Evolutionary conservation across 345 rosid species (phyloP), one percentile per base, ranked within the genome.

Genomic region (Eucalyptus marginata): DNA sequence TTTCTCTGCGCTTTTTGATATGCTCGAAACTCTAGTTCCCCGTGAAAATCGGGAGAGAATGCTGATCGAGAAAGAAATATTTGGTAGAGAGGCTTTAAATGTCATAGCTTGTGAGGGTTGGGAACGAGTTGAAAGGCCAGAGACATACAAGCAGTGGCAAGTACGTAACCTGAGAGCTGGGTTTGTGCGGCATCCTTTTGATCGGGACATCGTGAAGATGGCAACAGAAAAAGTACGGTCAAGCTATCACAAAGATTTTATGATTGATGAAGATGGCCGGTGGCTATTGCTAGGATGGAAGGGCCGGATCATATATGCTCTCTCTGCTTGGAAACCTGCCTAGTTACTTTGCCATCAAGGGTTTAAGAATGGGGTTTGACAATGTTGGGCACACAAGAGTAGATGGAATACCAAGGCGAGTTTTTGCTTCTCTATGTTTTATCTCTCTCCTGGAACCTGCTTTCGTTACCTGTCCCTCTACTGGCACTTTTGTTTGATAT

Each of bases 281-380:
- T 98, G 99, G 99, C 86, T 98, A 88, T 87, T 98, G 92, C 98
- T 94, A 88, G 99, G 99, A 86, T 98, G 99, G 99, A 98, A 98
- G 50, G 99, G 99, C 62, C 90, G 99, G 88, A 94, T 95, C 46
- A 90, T 95, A 27, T 92, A 89, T 90, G 98, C 98, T 86, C 93
- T 96, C 87, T 95, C 99, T 22, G 92, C 93, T 91, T 98, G 99
- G 99, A 96, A 95, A 88, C 93, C 97, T 87, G 93, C 91, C 40
- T 91, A 92, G 87, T 89, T 87, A 86, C 31, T 51, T 85, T 46
- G 25, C 10, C 27, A 88, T 76, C 47, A 40, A 40, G 15, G 47
- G 47, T 40, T 22, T 22, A 43, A 76, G 27, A 76, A 76, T 76
- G 47, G 83, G 84, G 47, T 44, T 76, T 40, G 83, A 76, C 83